Base-by-base conservation (phyloP, 2,329 filamentous ascomycete genomes). In the Fusarium oligoseptatum region DNA sequence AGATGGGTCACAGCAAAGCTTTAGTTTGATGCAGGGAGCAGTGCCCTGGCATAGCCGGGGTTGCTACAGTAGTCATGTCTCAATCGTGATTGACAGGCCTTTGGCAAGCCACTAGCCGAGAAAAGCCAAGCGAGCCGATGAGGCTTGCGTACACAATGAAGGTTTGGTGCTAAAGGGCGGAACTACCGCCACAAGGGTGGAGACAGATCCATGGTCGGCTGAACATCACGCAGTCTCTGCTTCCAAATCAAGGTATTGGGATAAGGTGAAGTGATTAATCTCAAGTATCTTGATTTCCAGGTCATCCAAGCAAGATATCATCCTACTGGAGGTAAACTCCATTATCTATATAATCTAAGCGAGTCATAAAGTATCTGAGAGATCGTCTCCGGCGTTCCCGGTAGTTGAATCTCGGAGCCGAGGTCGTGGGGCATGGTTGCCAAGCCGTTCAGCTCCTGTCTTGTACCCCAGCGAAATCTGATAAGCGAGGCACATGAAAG, bases 51-150 rank as follows among this genome's bases (percentile, higher is more conserved):
- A 57, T 57, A 57, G 24, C 32, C 52, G 20, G 20, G 32, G 32
- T 57, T 24, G 17, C 52, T 22, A 34, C 32, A 34, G 12, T 34
- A 22, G 52, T 32, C 32, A 57, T 36, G 37, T 14, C 32, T 37
- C 52, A 57, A 36, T 57, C 52, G 52, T 17, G 20, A 3, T 57
- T 57, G 52, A 57, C 52, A 36, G 32, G 20, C 20, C 20, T 37
- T 36, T 37, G n/a, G 14, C 55, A 39, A n/a, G n/a, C 32, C 55
- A 58, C 55, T 58, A 58, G 22, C 34, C 34, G 22, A 37, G 32
- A 58, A 27, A 27, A 15, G 55, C 55, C 55, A 58, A 39, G 55
- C 34, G 55, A 58, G 55, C 55, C 15, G 55, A 58, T 58, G 55
- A 27, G 55, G 55, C 55, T 58, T 58, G 55, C 55, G 55, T 17